Conservation (phyloP, 176 grass and related monocot species). For the Zea mays region Zm-B73-REFERENCE-NAM-5.0 NC_050103.1:96534501-96535000, state of each 20-base stretch:
- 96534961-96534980: slow-evolving; percentile 8
- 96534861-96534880: slow-evolving; percentile 1
- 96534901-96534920: not conserved
- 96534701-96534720: too few relatives aligned
- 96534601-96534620: too few relatives aligned
- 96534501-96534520: too few relatives aligned
- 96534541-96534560: too few relatives aligned
- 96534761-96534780: not conserved
- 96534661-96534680: too few relatives aligned
- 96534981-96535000: slow-evolving; percentile 11
- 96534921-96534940: slow-evolving; percentile 6
- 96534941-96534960: slow-evolving; percentile 38
- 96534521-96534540: too few relatives aligned
- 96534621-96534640: too few relatives aligned
- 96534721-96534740: too few relatives aligned
- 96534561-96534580: too few relatives aligned
- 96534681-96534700: too few relatives aligned
- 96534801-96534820: not conserved
- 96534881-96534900: slow-evolving; percentile 14
- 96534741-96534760: not conserved
- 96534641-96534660: too few relatives aligned
- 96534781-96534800: not conserved
- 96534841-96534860: not conserved
- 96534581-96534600: too few relatives aligned
- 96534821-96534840: slow-evolving; percentile 21